Conservation (phyloP, 1,139 yeast genomes). For the Pichiaceae sp. region DNA sequence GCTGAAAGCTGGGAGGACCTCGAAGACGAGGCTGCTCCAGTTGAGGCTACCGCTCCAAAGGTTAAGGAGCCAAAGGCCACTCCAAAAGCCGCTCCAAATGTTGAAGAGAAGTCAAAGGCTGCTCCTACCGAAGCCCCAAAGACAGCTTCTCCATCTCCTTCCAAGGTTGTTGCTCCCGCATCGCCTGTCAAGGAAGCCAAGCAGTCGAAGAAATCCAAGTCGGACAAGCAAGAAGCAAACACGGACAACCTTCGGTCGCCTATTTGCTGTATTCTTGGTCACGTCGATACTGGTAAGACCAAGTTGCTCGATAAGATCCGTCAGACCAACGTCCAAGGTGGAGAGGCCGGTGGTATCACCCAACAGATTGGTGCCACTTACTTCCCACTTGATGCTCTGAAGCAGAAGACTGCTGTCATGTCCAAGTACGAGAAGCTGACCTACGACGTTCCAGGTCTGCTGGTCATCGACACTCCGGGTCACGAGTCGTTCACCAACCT, state of each 20-base stretch:
- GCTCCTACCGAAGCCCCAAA: constrained; percentile 8
- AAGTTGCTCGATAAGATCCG: constrained; percentile 92
- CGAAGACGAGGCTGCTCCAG: constrained; percentile 17
- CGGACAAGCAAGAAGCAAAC: constrained; percentile 26
- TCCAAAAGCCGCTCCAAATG: constrained; percentile 8
- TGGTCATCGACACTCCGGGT: constrained; percentile 97
- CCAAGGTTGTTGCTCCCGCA: constrained; percentile 16
- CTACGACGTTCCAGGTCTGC: constrained; percentile 93
- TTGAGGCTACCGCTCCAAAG: constrained; percentile 19
- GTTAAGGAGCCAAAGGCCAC: constrained; percentile 17
- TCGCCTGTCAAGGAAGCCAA: constrained; percentile 11
- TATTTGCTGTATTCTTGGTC: constrained; percentile 97
- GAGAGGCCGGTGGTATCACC: constrained; percentile 99
- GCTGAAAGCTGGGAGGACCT: constrained; percentile 40
- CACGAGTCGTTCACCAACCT: constrained; percentile 98
- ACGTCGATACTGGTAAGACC: constrained; percentile 99
- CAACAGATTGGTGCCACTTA: constrained; percentile 99
- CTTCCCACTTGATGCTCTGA: constrained; percentile 93
- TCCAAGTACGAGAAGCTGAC: constrained; percentile 74
- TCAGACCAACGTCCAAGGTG: constrained; percentile 98
- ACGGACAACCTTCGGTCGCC: constrained; percentile 69
- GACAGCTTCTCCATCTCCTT: constrained; percentile 3
- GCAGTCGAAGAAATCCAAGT: constrained; percentile 8
- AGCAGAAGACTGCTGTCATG: constrained; percentile 88
- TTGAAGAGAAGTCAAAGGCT: constrained; percentile 17